Conservation (phyloP, 495 filamentous ascomycete genomes). For the Usnea hakonensis region DNA sequence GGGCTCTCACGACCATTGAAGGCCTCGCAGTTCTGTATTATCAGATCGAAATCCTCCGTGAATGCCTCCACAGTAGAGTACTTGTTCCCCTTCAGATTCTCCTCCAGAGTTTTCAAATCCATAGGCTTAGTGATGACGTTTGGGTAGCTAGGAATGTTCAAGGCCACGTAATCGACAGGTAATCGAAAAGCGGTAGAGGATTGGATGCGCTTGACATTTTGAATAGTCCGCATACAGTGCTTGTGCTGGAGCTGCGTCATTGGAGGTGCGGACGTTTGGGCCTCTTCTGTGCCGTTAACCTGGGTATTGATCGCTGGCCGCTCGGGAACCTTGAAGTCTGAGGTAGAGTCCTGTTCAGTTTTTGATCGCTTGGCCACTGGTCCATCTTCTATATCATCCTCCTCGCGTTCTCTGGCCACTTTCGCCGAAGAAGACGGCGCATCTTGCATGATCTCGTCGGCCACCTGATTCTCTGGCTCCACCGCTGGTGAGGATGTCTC, state of each 20-base stretch:
- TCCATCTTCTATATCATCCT: slow-evolving; percentile 59
- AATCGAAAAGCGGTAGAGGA: slow-evolving; percentile 62
- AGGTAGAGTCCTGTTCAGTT: slow-evolving; percentile 39
- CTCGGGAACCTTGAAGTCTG: slow-evolving; percentile 36
- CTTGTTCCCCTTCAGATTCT: slow-evolving; percentile 59
- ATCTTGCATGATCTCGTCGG: slow-evolving; percentile 36
- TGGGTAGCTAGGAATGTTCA: slow-evolving; percentile 65
- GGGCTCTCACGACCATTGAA: slow-evolving; percentile 79
- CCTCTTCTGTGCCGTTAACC: slow-evolving; percentile 14
- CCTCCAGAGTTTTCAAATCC: slow-evolving; percentile 77
- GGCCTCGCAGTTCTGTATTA: slow-evolving; percentile 63
- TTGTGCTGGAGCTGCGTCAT: slow-evolving; percentile 53
- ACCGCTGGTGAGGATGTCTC: neutral
- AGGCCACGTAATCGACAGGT: slow-evolving; percentile 61
- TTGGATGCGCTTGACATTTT: slow-evolving; percentile 73
- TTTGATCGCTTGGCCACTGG: slow-evolving; percentile 72
- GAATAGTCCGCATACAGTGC: slow-evolving; percentile 46
- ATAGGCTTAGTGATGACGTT: slow-evolving; percentile 67
- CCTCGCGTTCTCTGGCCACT: slow-evolving; percentile 60
- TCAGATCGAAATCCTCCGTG: slow-evolving; percentile 60
- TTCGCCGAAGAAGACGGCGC: slow-evolving; percentile 45
- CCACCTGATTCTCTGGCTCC: neutral
- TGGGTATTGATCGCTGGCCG: slow-evolving; percentile 29
- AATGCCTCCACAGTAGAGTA: slow-evolving; percentile 61
- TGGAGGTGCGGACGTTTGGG: slow-evolving; percentile 21